phyloP scores from a whole-genome alignment of 73 alveolate species.

The Effrenium voratum region DNA sequence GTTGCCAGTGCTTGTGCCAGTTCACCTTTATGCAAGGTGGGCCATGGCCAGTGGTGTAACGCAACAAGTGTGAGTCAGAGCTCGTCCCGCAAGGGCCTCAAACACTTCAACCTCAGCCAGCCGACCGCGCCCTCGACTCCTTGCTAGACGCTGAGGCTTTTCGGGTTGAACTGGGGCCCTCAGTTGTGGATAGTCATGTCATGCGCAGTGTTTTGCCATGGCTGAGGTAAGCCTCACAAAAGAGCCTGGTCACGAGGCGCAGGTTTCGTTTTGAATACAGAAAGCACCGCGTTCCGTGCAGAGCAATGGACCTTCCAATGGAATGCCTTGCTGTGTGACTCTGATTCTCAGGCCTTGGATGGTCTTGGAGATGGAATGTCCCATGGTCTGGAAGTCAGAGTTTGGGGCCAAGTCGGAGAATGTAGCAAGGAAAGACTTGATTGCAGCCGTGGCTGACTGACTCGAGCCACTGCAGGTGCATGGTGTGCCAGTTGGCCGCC shows the following conservation, averaged over 20 bases:
- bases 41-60: not conserved
- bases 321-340: too few relatives aligned
- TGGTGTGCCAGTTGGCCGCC: slow-evolving; percentile 78
- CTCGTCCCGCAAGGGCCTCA: not conserved
- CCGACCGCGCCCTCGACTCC: slow-evolving; percentile 76
- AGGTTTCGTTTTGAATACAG: not conserved
- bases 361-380: slow-evolving; percentile 70
- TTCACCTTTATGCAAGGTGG: slow-evolving; percentile 58
- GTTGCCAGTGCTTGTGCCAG: slow-evolving; percentile 25
- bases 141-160: not conserved
- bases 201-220: not conserved
- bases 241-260: slow-evolving; percentile 57
- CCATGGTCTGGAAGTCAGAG: slow-evolving; percentile 69
- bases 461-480: too few relatives aligned
- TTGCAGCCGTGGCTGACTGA: too few relatives aligned
- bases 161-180: not conserved
- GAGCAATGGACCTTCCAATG: too few relatives aligned
- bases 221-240: slow-evolving; percentile 36
- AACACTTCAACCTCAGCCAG: slow-evolving; percentile 1
- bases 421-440: too few relatives aligned
- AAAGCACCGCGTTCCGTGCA: too few relatives aligned
- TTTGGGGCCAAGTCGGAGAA: too few relatives aligned
- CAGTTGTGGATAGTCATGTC: not conserved
- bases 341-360: slow-evolving; percentile 15
- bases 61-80: too few relatives aligned